These are phyloP conservation scores for Arxiozyma slooffiae DNA, from an alignment of 1,139 yeast genomes.

Conservation along the genomic window DNA sequence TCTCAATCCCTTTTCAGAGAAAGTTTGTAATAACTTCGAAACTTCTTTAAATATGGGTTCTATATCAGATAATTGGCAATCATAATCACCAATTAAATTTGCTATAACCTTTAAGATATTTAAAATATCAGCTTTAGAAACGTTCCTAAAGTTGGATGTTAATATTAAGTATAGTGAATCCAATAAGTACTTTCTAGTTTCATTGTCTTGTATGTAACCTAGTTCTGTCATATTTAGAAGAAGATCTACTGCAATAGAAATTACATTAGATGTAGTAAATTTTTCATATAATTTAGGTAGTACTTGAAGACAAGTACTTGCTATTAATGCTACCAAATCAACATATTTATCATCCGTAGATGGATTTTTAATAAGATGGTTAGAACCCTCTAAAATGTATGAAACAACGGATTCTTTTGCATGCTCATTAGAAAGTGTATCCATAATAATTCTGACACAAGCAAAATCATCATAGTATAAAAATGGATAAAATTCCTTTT, in stretches of 20 bases:
- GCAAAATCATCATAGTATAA: conserved; percentile 48
- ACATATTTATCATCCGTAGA: conserved; percentile 38
- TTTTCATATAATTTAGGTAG: conserved; percentile 43
- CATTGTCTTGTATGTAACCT: conserved; percentile 48
- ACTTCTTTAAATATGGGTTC: conserved; percentile 45
- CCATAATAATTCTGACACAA: conserved; percentile 47
- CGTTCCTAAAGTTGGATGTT: conserved; percentile 49
- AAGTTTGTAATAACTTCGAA: conserved; percentile 50
- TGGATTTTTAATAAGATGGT: conserved; percentile 37
- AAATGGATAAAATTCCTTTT: conserved; percentile 41
- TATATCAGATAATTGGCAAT: conserved; percentile 46
- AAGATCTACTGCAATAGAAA: conserved; percentile 44
- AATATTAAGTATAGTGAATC: conserved; percentile 52
- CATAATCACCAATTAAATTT: conserved; percentile 43
- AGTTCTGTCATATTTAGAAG: conserved; percentile 50
- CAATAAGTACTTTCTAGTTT: conserved; percentile 47
- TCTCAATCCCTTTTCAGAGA: conserved; percentile 53
- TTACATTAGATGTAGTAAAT: conserved; percentile 40
- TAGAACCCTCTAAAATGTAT: conserved; percentile 48
- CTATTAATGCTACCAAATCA: conserved; percentile 45
- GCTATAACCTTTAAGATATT: conserved; percentile 52
- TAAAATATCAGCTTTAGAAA: conserved; percentile 47
- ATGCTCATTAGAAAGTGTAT: conserved; percentile 42
- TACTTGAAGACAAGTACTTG: conserved; percentile 44
- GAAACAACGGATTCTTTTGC: conserved; percentile 62